phyloP scores from a whole-genome alignment of 148 eudicot genomes.

The Polygonum maritimum region DNA sequence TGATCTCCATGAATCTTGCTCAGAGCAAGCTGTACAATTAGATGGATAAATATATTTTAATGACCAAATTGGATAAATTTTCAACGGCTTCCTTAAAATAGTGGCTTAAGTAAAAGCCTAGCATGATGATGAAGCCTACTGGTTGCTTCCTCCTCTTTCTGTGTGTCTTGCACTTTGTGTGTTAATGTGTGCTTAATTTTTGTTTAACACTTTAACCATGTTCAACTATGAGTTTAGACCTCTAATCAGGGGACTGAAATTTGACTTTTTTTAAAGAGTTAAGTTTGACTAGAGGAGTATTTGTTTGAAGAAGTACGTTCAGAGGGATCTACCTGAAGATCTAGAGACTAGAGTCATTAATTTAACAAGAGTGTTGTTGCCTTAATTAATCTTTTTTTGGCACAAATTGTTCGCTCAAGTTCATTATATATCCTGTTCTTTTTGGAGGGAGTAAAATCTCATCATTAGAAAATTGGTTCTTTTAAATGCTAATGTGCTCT shows the following conservation, averaged over 20 bases:
- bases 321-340: slow-evolving; percentile 10
- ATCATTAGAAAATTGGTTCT: not conserved
- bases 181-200: slow-evolving; percentile 9
- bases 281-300: slow-evolving; percentile 6
- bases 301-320: not conserved
- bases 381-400: not conserved
- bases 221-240: slow-evolving; percentile 13
- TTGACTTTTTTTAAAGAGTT: slow-evolving; percentile 23
- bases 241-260: slow-evolving; percentile 15
- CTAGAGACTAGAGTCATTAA: not conserved
- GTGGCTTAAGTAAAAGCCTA: slow-evolving; percentile 26
- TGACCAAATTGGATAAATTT: slow-evolving; percentile 31
- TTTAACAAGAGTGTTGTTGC: not conserved
- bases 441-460: not conserved
- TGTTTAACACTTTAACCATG: slow-evolving; percentile 11
- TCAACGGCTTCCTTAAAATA: slow-evolving; percentile 41
- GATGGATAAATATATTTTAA: slow-evolving; percentile 34
- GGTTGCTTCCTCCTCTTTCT: slow-evolving; percentile 47
- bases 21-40: slow-evolving; percentile 48
- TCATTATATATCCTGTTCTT: not conserved
- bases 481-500: not conserved
- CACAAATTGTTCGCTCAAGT: not conserved
- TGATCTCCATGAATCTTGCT: slow-evolving; percentile 33
- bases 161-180: slow-evolving; percentile 13
- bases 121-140: slow-evolving; percentile 60